Conservation (phyloP, 2,329 filamentous ascomycete genomes). For the Lojkania enalia region DNA sequence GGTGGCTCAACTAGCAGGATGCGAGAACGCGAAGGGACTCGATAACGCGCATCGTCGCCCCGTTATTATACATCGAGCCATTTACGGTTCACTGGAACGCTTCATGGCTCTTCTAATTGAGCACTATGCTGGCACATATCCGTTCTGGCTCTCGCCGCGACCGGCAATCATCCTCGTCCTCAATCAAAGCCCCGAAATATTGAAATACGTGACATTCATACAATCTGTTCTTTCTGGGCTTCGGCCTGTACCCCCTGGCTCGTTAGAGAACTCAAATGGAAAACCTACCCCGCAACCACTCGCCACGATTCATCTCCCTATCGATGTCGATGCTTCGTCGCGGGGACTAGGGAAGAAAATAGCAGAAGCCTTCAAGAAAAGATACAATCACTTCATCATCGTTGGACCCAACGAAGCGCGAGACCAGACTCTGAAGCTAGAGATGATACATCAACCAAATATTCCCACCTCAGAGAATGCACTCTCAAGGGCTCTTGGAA, state of each 20-base stretch:
- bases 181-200: conserved; percentile 61
- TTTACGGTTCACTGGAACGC: conserved; percentile 81
- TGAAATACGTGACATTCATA: conserved; percentile 53
- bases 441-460: conserved; percentile 45
- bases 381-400: conserved; percentile 74
- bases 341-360: conserved; percentile 70
- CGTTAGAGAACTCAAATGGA: conserved; percentile 22
- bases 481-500: conserved; percentile 40
- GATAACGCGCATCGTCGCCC: conserved; percentile 52
- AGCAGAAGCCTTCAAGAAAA: conserved; percentile 69
- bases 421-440: conserved; percentile 28
- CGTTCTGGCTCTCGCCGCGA: conserved; percentile 84
- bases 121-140: conserved; percentile 75
- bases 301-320: conserved; percentile 63
- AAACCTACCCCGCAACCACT: conserved; percentile 49
- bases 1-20: conserved; percentile 51
- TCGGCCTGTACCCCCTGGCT: conserved; percentile 12
- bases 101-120: conserved; percentile 86
- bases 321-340: conserved; percentile 70
- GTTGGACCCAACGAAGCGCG: conserved; percentile 57
- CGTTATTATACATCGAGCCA: conserved; percentile 82
- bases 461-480: conserved; percentile 25
- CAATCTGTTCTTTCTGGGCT: conserved; percentile 37
- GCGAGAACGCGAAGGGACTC: conserved; percentile 41
- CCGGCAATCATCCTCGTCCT: conserved; percentile 76